These are phyloP conservation scores for Eucalyptus sp. DNA, from an alignment of 345 rosid species.

Conservation along the genomic window DNA sequence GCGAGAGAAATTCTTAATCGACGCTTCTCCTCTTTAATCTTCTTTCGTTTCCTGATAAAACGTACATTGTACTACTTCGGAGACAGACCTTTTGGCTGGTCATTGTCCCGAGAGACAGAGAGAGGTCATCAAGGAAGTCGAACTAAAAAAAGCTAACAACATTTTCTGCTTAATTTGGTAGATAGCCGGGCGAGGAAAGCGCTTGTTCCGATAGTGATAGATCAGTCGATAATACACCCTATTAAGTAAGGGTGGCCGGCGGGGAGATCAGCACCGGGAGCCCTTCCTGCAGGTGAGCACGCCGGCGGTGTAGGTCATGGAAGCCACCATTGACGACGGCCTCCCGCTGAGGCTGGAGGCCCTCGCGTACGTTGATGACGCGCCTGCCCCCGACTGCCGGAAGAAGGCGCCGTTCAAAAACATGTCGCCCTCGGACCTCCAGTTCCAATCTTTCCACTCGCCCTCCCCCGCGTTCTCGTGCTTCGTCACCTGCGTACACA, in stretches of 20 bases:
- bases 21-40: neutral
- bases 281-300: constrained; percentile 45
- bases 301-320: constrained; percentile 53
- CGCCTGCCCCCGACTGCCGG: constrained; percentile 37
- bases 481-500: constrained; percentile 45
- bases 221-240: neutral
- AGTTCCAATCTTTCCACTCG: constrained; percentile 59
- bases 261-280: constrained; percentile 26
- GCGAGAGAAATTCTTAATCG: neutral
- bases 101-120: neutral
- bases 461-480: constrained; percentile 58
- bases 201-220: neutral
- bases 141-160: neutral
- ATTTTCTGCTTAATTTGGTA: neutral
- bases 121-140: neutral
- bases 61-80: neutral
- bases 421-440: constrained; percentile 74
- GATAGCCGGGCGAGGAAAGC: neutral
- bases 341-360: constrained; percentile 71
- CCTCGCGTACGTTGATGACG: constrained; percentile 43
- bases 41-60: neutral
- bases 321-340: constrained; percentile 51
- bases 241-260: neutral
- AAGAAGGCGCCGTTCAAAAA: constrained; percentile 66
- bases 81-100: neutral